Evolutionary conservation across 306 rosid genomes (phyloP).

Genomic region (Gastrolobium bilobum): DNA sequence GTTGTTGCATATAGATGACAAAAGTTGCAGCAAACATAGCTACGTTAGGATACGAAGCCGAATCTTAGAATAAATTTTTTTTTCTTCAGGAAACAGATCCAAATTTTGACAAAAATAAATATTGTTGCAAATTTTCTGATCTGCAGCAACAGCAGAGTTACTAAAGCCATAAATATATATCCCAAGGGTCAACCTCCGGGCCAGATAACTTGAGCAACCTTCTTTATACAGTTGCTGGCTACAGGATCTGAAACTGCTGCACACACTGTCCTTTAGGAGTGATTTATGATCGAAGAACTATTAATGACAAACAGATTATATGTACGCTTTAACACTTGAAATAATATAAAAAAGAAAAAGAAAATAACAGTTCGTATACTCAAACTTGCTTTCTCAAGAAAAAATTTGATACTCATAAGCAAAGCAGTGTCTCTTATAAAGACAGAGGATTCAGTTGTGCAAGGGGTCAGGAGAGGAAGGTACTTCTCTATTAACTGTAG

Average conservation of each 20-base stretch:
- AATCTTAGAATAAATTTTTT: no score
- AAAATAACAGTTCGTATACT: background rate
- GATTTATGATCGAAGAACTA: slow-evolving; percentile 1
- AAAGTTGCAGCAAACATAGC: no score
- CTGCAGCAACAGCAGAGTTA: no score
- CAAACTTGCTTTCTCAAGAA: slow-evolving; percentile 6
- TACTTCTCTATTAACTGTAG: slow-evolving; percentile 63
- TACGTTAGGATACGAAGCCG: no score
- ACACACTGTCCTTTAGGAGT: background rate
- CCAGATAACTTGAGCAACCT: slow-evolving; percentile 5
- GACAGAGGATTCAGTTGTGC: slow-evolving; percentile 57
- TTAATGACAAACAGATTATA: background rate
- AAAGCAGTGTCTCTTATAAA: background rate
- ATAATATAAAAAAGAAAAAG: background rate
- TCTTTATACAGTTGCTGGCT: background rate
- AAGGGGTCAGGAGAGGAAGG: slow-evolving; percentile 87
- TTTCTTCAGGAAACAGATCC: no score
- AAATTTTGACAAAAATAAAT: no score
- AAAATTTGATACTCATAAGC: background rate
- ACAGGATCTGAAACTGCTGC: background rate
- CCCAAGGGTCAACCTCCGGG: background rate
- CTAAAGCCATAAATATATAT: background rate
- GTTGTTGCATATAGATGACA: no score
- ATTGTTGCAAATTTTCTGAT: no score
- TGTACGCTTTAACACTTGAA: slow-evolving; percentile 12